A percentile compares a stretch with the other conserved stretches of the same genome.
These are phyloP conservation scores for Penicillium sp. DNA, from an alignment of 2,329 filamentous ascomycete genomes.

Conservation along the genomic window DNA sequence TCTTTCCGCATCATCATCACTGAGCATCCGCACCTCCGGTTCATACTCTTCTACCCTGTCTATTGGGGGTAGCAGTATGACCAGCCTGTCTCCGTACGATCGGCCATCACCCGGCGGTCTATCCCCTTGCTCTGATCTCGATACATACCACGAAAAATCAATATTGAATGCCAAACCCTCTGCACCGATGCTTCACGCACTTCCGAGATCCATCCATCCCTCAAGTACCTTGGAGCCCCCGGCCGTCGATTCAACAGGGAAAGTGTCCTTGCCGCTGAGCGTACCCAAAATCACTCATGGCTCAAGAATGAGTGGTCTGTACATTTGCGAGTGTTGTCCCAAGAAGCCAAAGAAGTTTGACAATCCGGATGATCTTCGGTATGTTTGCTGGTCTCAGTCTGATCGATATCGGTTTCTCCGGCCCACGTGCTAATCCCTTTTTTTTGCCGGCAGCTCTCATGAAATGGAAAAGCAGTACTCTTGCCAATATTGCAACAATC, in stretches of 20 bases:
- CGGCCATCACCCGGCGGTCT: constrained; percentile 55
- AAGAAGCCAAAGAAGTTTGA: constrained; percentile 98
- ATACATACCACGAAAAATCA: constrained; percentile 49
- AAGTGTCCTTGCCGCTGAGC: constrained; percentile 42
- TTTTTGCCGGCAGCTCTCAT: constrained; percentile 57
- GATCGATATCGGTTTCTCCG: too few species aligned
- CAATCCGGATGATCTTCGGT: constrained; percentile 76
- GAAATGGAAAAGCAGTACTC: constrained; percentile 95
- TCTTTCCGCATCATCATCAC: constrained; percentile 60
- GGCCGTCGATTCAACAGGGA: constrained; percentile 37
- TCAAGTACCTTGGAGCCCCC: constrained; percentile 36
- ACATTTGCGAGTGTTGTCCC: constrained; percentile 88
- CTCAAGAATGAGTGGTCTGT: constrained; percentile 51
- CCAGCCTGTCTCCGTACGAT: constrained; percentile 58
- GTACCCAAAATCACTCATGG: constrained; percentile 29
- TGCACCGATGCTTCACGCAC: constrained; percentile 34
- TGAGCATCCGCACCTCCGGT: constrained; percentile 51
- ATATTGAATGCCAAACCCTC: constrained; percentile 45
- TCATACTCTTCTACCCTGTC: constrained; percentile 61
- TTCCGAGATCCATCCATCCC: constrained; percentile 32
- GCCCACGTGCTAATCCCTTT: too few species aligned
- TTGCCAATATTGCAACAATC: constrained; percentile 84
- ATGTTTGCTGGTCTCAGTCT: constrained; percentile 17
- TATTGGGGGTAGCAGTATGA: constrained; percentile 56
- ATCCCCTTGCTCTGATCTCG: constrained; percentile 53